Percentiles rank a stretch among this genome's conserved stretches.
phyloP scores from a whole-genome alignment of 2,329 filamentous ascomycete species.

The Verticillium klebahnii region DNA sequence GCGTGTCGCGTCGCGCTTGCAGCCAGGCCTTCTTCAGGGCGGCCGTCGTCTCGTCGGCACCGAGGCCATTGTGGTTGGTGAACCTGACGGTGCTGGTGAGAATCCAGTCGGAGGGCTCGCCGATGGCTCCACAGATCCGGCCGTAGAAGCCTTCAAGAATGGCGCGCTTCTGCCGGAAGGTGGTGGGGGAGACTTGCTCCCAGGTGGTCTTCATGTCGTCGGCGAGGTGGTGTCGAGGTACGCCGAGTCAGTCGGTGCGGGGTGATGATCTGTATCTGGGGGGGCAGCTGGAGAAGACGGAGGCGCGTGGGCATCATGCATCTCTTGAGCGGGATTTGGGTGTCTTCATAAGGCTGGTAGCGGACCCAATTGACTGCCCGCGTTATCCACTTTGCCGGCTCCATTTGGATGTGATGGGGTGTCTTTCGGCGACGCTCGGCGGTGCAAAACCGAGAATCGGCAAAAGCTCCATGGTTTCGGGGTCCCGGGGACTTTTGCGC shows the following conservation, averaged over 20 bases:
- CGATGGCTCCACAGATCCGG: background rate
- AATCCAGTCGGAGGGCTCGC: background rate
- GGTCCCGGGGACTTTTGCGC: background rate
- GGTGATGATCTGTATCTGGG: background rate
- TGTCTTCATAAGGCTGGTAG: background rate
- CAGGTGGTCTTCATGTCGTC: background rate
- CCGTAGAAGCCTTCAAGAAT: background rate
- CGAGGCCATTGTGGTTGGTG: background rate
- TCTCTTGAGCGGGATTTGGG: background rate
- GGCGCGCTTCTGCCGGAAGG: background rate
- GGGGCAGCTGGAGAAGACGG: background rate
- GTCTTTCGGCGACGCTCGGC: background rate
- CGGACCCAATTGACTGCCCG: background rate
- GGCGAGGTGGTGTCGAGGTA: background rate
- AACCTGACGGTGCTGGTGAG: background rate
- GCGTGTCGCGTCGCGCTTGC: background rate
- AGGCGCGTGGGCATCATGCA: background rate
- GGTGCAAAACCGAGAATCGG: background rate
- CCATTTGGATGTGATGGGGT: background rate
- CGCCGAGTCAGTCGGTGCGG: background rate
- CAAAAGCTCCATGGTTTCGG: background rate
- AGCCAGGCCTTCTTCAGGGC: background rate
- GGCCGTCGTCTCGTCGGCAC: background rate
- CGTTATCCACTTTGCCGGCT: background rate
- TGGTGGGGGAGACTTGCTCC: background rate